These are phyloP conservation scores for Amylocystis lapponica DNA, from an alignment of 768 basidiomycete species.

Conservation along the genomic window DNA sequence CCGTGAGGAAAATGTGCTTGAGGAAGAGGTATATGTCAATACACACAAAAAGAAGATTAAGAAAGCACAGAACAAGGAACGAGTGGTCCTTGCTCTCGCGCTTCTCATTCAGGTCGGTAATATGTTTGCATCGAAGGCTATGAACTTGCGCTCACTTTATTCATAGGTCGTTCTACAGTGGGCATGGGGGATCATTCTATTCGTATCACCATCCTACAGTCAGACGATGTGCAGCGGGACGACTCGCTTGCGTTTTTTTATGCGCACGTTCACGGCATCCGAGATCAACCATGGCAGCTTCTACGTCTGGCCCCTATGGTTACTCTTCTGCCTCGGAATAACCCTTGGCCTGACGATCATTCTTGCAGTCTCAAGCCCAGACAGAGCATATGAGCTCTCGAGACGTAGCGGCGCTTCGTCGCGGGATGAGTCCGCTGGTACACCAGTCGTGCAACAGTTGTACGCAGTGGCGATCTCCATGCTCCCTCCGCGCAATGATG, in stretches of 20 bases:
- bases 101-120: conserved; percentile 17
- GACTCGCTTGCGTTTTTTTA: conserved; percentile 17
- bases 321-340: conserved; percentile 20
- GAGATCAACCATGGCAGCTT: conserved; percentile 15
- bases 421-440: not conserved
- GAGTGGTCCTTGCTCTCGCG: conserved; percentile 19
- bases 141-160: not conserved
- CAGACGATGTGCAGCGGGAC: conserved; percentile 16
- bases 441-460: not conserved
- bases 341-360: conserved; percentile 16
- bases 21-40: no score
- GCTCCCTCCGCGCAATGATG: not conserved
- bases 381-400: conserved; percentile 5
- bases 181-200: conserved; percentile 22
- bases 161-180: conserved; percentile 21
- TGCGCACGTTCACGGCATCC: conserved; percentile 7
- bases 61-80: conserved; percentile 13
- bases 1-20: no score
- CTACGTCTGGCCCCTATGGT: conserved; percentile 20
- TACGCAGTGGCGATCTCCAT: not conserved
- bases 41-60: conserved; percentile 11
- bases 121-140: not conserved
- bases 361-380: conserved; percentile 16
- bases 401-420: conserved; percentile 1
- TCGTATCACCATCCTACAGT: conserved; percentile 18